Conservation (phyloP, 257 asterid genomes). For the Rauvolfia tetraphylla region DNA sequence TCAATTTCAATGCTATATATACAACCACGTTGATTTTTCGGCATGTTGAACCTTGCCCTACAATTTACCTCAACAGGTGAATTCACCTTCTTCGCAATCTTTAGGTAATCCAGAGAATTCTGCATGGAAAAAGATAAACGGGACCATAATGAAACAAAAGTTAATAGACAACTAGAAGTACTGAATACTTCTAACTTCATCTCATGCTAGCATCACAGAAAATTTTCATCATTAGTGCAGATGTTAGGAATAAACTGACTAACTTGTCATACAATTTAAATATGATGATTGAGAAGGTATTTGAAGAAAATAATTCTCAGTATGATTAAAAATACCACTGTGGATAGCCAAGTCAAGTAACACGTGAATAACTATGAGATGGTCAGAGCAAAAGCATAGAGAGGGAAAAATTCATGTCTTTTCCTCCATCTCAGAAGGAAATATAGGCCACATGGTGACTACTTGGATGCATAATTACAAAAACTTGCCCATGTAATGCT, state of each 20-base stretch:
- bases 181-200: background rate
- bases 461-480: background rate
- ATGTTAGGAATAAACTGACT: background rate
- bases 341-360: background rate
- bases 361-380: background rate
- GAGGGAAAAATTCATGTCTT: background rate
- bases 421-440: background rate
- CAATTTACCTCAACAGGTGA: slow-evolving; percentile 39
- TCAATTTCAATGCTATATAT: slow-evolving; percentile 18
- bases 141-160: slow-evolving; percentile 34
- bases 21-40: slow-evolving; percentile 24
- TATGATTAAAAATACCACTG: background rate
- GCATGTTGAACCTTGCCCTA: slow-evolving; percentile 35
- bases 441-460: background rate
- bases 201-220: background rate
- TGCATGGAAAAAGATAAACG: slow-evolving; percentile 46
- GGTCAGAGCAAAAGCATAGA: background rate
- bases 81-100: slow-evolving; percentile 58
- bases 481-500: background rate
- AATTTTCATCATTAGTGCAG: background rate
- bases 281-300: background rate
- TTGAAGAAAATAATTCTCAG: background rate
- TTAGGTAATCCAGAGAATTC: slow-evolving; percentile 53
- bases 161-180: background rate
- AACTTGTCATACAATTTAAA: background rate